phyloP scores from a whole-genome alignment of 2,329 filamentous ascomycete genomes.

The Septoria linicola region DNA sequence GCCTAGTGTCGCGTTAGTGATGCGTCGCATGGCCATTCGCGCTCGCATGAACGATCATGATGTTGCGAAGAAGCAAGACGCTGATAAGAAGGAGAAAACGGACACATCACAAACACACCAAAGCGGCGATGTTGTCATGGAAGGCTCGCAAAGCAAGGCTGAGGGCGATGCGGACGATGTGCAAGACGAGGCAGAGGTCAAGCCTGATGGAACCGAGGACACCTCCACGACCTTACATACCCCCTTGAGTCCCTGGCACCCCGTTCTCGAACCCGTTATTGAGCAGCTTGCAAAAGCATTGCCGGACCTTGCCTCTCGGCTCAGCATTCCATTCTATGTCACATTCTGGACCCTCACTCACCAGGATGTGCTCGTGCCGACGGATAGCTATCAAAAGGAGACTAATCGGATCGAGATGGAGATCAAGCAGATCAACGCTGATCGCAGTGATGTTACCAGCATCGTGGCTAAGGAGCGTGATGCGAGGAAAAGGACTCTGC shows the following conservation, averaged over 20 bases:
- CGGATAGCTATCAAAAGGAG: constrained; percentile 74
- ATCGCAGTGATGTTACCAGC: constrained; percentile 70
- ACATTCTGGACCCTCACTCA: constrained; percentile 91
- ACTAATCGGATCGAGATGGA: constrained; percentile 67
- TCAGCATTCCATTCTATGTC: constrained; percentile 79
- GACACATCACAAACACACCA: constrained; percentile 11
- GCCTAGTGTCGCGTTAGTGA: constrained; percentile 78
- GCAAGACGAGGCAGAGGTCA: not conserved
- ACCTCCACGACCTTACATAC: constrained; percentile 9
- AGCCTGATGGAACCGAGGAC: constrained; percentile 2
- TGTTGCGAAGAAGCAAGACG: constrained; percentile 37
- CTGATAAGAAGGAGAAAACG: constrained; percentile 34
- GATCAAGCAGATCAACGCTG: constrained; percentile 64
- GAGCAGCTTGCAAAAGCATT: constrained; percentile 63
- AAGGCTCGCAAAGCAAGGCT: constrained; percentile 31
- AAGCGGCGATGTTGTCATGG: constrained; percentile 36
- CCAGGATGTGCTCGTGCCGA: constrained; percentile 75
- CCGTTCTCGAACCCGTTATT: constrained; percentile 72
- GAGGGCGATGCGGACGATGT: constrained; percentile 19
- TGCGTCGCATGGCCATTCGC: constrained; percentile 72
- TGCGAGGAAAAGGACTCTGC: constrained; percentile 66
- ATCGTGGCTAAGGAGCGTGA: constrained; percentile 66
- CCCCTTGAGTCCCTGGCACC: constrained; percentile 53
- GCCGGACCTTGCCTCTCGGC: constrained; percentile 62
- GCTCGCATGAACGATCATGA: constrained; percentile 56